Evolutionary conservation across 805 yeast genomes (phyloP).

Genomic region (Ogataea pilisensis): DNA sequence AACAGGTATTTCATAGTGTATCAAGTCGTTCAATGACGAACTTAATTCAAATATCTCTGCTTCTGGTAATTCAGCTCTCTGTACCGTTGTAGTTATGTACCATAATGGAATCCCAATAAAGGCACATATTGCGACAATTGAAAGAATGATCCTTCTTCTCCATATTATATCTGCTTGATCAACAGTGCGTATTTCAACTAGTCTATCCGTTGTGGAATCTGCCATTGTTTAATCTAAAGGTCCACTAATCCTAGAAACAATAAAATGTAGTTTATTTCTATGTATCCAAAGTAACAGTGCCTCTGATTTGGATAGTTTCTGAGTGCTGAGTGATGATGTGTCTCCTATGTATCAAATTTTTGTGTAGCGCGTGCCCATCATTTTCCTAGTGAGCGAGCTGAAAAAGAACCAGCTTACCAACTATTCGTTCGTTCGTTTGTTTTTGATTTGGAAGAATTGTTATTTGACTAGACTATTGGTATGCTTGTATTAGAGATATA

Average conservation of each 20-base stretch:
- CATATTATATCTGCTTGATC: conserved; percentile 4
- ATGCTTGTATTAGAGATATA: too few relatives aligned
- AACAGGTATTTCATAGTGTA: conserved; percentile 39
- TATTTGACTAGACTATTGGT: too few relatives aligned
- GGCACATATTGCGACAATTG: conserved; percentile 26
- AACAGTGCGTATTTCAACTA: background rate
- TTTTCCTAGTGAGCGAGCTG: too few relatives aligned
- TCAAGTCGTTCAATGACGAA: conserved; percentile 20
- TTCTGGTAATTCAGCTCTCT: conserved; percentile 58
- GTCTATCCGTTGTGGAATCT: background rate
- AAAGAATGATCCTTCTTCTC: conserved; percentile 21
- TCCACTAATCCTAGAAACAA: background rate
- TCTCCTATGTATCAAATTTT: too few relatives aligned
- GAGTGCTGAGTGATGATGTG: too few relatives aligned
- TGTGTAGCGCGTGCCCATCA: too few relatives aligned
- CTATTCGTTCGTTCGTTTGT: too few relatives aligned
- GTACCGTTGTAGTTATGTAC: conserved; percentile 54
- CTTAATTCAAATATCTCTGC: conserved; percentile 33
- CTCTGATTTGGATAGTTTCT: too few relatives aligned
- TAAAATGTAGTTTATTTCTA: too few relatives aligned
- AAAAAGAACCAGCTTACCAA: too few relatives aligned
- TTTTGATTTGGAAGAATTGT: too few relatives aligned
- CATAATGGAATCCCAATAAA: conserved; percentile 57
- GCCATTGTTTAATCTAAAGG: background rate
- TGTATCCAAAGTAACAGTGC: too few relatives aligned